Base-by-base conservation (phyloP, 1,284 basidiomycete species). In the Rhodotorula glutinis region DNA sequence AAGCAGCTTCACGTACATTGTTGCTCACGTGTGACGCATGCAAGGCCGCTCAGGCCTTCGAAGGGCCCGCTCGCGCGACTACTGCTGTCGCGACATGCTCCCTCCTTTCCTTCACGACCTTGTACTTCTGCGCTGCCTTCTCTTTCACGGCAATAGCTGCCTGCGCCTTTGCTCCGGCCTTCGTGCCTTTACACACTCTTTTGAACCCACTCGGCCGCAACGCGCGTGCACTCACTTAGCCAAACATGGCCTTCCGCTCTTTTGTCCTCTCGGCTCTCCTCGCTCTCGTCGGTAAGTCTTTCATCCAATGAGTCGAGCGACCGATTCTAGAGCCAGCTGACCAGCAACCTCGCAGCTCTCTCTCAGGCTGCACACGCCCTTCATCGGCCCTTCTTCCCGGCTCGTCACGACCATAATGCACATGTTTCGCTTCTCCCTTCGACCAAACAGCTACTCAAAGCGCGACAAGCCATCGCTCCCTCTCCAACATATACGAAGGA, bases 401-500 rank as follows among this genome's bases (percentile, higher is more conserved):
- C 17, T 10, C 52, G 38, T 1, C 25, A 56, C 43, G 19, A 47
- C 21, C 64, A 61, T 43, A 44, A 7, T n/a, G 61, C 64, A 21
- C 54, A 43, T 21, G 47, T n/a, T 3, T 38, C 58, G 8, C 13
- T 38, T 10, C 47, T 19, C 4, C 55, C 27, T 16, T 47, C 64
- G 1, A 21, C 30, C 3, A 51, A 44, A 13, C 49, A 56, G 3
- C 41, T 61, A 49, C 16, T 65, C 25, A 46, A 56, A 23, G 49
- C 54, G 3, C 59, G 59, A 3, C 64, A 65, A 44, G 64, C 55
- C 7, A 33, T 65, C 19, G 30, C 30, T 10, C 30, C 58, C 14
- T n/a, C 59, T 0, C 55, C 38, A 3, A 27, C 38, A 0, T 8
- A 41, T 11, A n/a, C 47, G 9, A 30, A 25, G 3, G 44, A 29